phyloP scores from a whole-genome alignment of 139 green algal genomes.

The Chlamydomonas applanata region DNA sequence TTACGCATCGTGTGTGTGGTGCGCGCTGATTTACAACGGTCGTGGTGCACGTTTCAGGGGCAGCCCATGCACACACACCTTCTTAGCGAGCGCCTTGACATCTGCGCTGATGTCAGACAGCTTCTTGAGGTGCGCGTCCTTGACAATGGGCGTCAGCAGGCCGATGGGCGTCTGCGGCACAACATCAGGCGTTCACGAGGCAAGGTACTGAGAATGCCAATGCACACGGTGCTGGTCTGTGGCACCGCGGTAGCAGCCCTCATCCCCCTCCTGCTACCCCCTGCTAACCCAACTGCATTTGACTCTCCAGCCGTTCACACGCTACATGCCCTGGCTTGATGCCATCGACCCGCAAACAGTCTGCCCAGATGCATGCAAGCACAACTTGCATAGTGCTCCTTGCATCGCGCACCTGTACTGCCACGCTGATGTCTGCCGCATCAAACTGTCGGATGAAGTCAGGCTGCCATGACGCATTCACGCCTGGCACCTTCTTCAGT shows the following conservation, averaged over 20 bases:
- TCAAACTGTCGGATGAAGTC: conserved; percentile 92
- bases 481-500: conserved; percentile 64
- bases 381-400: neutral
- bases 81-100: conserved; percentile 72
- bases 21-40: no score
- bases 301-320: no score
- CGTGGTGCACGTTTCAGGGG: no score
- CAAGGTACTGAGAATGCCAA: neutral
- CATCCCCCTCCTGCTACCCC: neutral
- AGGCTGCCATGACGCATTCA: conserved; percentile 78
- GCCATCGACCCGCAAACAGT: no score
- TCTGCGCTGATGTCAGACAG: conserved; percentile 70
- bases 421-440: conserved; percentile 73
- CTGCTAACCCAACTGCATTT: neutral
- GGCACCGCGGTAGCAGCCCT: neutral
- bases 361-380: no score
- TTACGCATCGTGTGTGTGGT: no score
- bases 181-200: no score
- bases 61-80: conserved; percentile 13
- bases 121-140: conserved; percentile 67
- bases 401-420: conserved; percentile 74
- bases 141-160: conserved; percentile 64
- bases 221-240: neutral
- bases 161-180: conserved; percentile 5
- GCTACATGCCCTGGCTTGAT: no score